Conservation (phyloP, 768 basidiomycete species). For the Amylocystis lapponica region DNA sequence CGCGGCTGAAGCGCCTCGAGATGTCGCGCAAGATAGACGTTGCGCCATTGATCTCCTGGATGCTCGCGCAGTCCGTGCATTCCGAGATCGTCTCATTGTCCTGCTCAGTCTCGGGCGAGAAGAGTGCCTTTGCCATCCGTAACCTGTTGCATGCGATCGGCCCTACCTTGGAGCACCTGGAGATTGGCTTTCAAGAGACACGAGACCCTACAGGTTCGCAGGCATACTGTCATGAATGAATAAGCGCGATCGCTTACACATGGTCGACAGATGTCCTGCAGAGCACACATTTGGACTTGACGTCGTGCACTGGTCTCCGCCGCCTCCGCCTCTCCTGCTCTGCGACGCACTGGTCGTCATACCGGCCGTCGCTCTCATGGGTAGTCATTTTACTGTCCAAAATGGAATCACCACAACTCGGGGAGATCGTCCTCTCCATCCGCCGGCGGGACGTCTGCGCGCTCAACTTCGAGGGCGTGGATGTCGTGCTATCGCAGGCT, state of each 20-base stretch:
- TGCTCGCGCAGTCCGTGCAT: slow-evolving; percentile 5
- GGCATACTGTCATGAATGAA: too few relatives aligned
- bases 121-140: slow-evolving; percentile 11
- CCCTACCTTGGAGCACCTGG: slow-evolving; percentile 7
- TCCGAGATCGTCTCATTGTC: slow-evolving; percentile 5
- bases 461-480: slow-evolving; percentile 17
- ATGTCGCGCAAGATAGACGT: slow-evolving; percentile 13
- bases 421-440: slow-evolving; percentile 9
- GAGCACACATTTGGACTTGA: slow-evolving; percentile 5
- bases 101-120: slow-evolving; percentile 9
- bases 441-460: slow-evolving; percentile 3
- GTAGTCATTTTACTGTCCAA: slow-evolving; percentile 14
- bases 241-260: background rate
- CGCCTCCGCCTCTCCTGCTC: slow-evolving; percentile 12
- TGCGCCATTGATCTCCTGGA: slow-evolving; percentile 13
- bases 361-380: slow-evolving; percentile 19
- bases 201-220: slow-evolving; percentile 16
- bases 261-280: slow-evolving; percentile 10
- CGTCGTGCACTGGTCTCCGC: slow-evolving; percentile 8
- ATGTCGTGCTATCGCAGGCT: slow-evolving; percentile 13
- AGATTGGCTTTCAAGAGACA: slow-evolving; percentile 15
- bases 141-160: slow-evolving; percentile 10
- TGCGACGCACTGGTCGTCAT: background rate
- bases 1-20: slow-evolving; percentile 5
- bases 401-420: slow-evolving; percentile 4